phyloP scores from a whole-genome alignment of 345 rosid species.

The Geranium rotundifolium region DNA sequence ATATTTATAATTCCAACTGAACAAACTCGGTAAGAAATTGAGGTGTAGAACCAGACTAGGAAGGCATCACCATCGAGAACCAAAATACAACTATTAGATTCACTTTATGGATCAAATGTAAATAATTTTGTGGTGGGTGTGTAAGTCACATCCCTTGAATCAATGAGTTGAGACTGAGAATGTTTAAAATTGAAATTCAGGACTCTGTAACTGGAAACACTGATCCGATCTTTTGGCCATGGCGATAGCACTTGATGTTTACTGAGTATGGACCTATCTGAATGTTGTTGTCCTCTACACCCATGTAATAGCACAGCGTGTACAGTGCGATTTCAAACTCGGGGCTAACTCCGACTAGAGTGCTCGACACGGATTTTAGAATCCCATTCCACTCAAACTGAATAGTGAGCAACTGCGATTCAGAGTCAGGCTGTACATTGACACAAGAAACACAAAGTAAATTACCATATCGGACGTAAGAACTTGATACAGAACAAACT shows the following conservation, averaged over 20 bases:
- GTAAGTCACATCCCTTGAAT: neutral
- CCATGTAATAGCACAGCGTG: slow-evolving; percentile 67
- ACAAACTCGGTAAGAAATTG: no score
- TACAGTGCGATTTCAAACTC: slow-evolving; percentile 86
- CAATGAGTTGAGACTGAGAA: neutral
- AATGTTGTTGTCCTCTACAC: slow-evolving; percentile 62
- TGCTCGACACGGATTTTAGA: slow-evolving; percentile 82
- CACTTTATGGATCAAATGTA: no score
- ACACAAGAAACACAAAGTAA: neutral
- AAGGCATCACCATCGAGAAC: no score
- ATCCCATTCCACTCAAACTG: slow-evolving; percentile 93
- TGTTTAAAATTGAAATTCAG: slow-evolving; percentile 14
- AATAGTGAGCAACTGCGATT: slow-evolving; percentile 67
- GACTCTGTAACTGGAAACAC: slow-evolving; percentile 61
- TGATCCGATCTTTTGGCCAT: slow-evolving; percentile 58
- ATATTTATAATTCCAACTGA: no score
- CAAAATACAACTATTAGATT: no score
- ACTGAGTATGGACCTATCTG: slow-evolving; percentile 81
- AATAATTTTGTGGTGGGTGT: neutral
- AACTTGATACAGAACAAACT: neutral
- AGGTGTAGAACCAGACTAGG: no score
- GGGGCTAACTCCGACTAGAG: slow-evolving; percentile 72
- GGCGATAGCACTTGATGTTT: slow-evolving; percentile 85
- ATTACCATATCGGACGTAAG: no score
- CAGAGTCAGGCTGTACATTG: slow-evolving; percentile 57